Base-by-base conservation (phyloP, 371 early-diverging fungal genomes). In the Mortierella sp. region DNA sequence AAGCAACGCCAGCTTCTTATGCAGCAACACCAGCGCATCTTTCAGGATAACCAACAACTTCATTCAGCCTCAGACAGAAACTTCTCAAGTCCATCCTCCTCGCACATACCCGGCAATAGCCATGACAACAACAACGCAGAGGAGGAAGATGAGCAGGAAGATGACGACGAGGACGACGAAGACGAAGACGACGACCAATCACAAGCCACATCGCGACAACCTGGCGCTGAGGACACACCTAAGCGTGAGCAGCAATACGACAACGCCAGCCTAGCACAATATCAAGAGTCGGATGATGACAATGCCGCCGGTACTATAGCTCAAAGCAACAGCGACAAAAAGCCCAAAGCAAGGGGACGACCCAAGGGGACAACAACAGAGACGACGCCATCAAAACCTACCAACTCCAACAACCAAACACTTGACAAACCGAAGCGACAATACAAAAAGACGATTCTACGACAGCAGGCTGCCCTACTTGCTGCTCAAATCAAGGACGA, bases 381-480 rank as follows among this genome's bases (percentile, higher is more conserved):
- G 4, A 34, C 74, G 24, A 52, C 58, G 2, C 34, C 38, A 14
- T 60, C 74, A 31, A 74, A 74, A 9, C 11, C 74, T 13, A 31
- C 75, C 47, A 58, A 5, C 14, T 31, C 74, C 38, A 57, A 65
- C n/a, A 65, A 38, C 38, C 65, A 19, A 38, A 21, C 19, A 0
- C 65, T 38, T 21, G 71, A 52, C 34, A 70, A 75, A 0, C 80
- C 80, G 9, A 78, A 76, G 65, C 47, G 85, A 38, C 85, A 79
- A 50, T 84, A 84, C 75, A 81, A 81, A 74, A 84, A 84, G 70
- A 84, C 85, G n/a, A 84, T 84, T 34, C 79, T 84, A 21, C 76
- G 85, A 14, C 81, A 81, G 28, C 85, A 84, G 47, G 85, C 85
- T 26, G 81, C 79, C 6, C 74, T 78, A 45, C 63, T 84, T 63